Base-by-base conservation (phyloP, 2,329 filamentous ascomycete genomes). In the Leptographium flavum region DNA sequence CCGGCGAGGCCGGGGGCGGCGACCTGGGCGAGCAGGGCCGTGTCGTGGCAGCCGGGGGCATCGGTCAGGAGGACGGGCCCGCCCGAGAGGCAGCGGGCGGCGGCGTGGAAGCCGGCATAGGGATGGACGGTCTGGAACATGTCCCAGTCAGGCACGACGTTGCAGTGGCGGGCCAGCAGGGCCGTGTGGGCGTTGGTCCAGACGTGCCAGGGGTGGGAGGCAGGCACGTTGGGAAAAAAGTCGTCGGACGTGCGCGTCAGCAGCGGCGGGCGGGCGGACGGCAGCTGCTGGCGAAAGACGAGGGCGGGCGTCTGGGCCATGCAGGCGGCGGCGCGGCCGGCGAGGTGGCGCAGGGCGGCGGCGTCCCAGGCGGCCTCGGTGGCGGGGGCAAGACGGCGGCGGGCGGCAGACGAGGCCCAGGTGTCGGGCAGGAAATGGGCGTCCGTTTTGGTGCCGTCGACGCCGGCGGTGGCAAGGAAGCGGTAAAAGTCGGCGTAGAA, bases 41-140 rank as follows among this genome's bases (percentile, higher is more conserved):
- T 56, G 55, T 94, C 73, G 59, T 96, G 87, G 48, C 85, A 65
- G 0, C 87, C 88, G 0, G 90, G 90, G 1, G 79, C 74, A 60
- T 98, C 92, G 0, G 90, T 96, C 58, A 98, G 88, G 55, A 93
- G 95, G 35, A 98, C 82, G 0, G 90, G 92, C 0, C 92, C 92
- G 9, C 92, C 92, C 40, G 82, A 88, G 10, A 98, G 70, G 59
- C 87, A 94, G 39, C 92, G 75, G 2, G 87, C 88, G 1, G 92
- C 90, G 5, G 86, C 92, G 54, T 98, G 92, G 58, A 92, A 94
- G 0, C 73, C 75, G 0, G 83, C 83, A 59, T 85, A 94, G 22
- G 70, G 65, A 49, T 79, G 73, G 2, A 65, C 64, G 1, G 76
- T 79, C 54, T 81, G 77, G 56, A 81, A 81, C 77, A 81, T 81